Base-by-base conservation (phyloP, 202 grass and related monocot species). In the Panicum virgatum region DNA sequence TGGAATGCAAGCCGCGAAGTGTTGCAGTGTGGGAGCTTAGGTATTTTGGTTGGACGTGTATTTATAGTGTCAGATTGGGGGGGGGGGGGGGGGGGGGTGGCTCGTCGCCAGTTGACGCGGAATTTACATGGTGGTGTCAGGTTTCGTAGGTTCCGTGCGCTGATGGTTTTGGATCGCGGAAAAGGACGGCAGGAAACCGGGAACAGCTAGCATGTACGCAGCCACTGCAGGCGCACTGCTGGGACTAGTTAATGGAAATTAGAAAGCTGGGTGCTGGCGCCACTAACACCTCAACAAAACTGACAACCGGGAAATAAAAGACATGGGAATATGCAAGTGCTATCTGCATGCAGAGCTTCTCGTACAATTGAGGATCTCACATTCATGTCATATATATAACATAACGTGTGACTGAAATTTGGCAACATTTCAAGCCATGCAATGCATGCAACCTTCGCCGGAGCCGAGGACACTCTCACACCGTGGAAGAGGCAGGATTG, bases 161-260 rank as follows among this genome's bases (percentile, higher is more conserved):
- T 1, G 53, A 22, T 64, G 82, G 77, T 89, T 89, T 89, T 77
- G 46, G 63, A 76, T 80, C 68, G n/a, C 37, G 62, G 70, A 23
- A 56, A 64, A 44, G 14, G 53, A 62, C 11, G 39, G 56, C 14
- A 46, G 0, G 13, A 74, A 79, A 74, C 75, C 34, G 37, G 81
- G 57, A 22, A 61, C 15, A 27, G 44, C 23, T 34, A n/a, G 58
- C 9, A 34, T 30, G 59, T 19, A 22, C 3, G 70, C 6, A n/a
- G n/a, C n/a, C n/a, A 50, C 59, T 69, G 20, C 25, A 14, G 34
- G 63, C 75, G 63, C 72, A 70, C 22, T n/a, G n/a, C n/a, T 70
- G 52, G 75, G 25, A 68, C 23, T 25, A 40, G 66, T 13, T 22
- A 20, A 45, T 65, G 45, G 29, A 34, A 43, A 45, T 46, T 68